phyloP scores from a whole-genome alignment of 1,139 yeast species.

The Candida sanyaensis region DNA sequence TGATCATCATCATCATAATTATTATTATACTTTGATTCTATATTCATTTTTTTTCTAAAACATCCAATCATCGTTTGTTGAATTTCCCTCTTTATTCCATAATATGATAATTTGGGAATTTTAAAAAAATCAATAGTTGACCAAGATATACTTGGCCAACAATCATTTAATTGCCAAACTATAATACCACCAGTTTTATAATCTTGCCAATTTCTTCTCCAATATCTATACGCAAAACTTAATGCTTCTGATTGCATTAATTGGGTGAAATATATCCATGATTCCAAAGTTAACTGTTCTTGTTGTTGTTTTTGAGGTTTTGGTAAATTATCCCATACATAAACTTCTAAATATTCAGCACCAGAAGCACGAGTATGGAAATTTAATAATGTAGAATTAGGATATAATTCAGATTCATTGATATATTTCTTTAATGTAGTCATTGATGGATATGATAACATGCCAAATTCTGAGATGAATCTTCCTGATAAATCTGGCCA shows the following conservation, averaged over 20 bases:
- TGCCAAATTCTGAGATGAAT: slow-evolving; percentile 50
- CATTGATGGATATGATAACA: slow-evolving; percentile 39
- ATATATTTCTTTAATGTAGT: slow-evolving; percentile 31
- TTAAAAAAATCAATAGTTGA: slow-evolving; percentile 41
- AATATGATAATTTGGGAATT: slow-evolving; percentile 46
- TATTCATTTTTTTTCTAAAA: slow-evolving; percentile 24
- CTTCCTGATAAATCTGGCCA: slow-evolving; percentile 42
- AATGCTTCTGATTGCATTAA: slow-evolving; percentile 52
- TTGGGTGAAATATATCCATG: slow-evolving; percentile 52
- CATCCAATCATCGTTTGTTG: slow-evolving; percentile 36
- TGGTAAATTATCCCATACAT: slow-evolving; percentile 44
- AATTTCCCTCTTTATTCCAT: slow-evolving; percentile 46
- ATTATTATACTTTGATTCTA: slow-evolving; percentile 3
- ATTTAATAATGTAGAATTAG: slow-evolving; percentile 39
- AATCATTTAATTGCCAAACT: slow-evolving; percentile 55
- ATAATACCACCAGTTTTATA: slow-evolving; percentile 41
- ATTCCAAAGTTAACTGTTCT: slow-evolving; percentile 28
- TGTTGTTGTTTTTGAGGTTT: slow-evolving; percentile 23
- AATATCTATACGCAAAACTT: slow-evolving; percentile 45
- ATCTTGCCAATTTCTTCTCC: slow-evolving; percentile 49
- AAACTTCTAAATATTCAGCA: slow-evolving; percentile 43
- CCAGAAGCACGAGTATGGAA: slow-evolving; percentile 48
- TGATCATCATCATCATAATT: slow-evolving; percentile 8
- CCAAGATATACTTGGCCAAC: slow-evolving; percentile 55
- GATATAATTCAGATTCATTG: slow-evolving; percentile 31